Percentiles rank a stretch among this genome's conserved stretches.
These are phyloP conservation scores for Trametes versicolor DNA, from an alignment of 1,284 basidiomycete species.

Conservation along the genomic window DNA sequence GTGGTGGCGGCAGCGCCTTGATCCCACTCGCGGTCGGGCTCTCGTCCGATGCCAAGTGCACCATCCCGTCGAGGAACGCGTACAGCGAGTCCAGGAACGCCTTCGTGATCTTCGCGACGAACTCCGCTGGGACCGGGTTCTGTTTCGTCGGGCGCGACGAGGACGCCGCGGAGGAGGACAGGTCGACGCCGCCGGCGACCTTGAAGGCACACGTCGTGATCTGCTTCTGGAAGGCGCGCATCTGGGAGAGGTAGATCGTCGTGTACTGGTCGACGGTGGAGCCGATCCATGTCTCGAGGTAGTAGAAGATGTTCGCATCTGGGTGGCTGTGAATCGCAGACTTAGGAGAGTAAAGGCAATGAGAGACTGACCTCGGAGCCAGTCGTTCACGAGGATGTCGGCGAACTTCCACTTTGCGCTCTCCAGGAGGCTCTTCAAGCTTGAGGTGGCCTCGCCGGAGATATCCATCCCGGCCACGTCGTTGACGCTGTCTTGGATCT, in stretches of 20 bases:
- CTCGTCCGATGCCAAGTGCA: conserved; percentile 84
- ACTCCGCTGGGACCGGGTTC: conserved; percentile 64
- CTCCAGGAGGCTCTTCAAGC: conserved; percentile 80
- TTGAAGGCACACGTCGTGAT: conserved; percentile 85
- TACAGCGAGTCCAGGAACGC: conserved; percentile 92
- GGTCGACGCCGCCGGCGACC: conserved; percentile 83
- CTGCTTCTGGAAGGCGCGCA: conserved; percentile 88
- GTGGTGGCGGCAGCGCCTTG: conserved; percentile 44
- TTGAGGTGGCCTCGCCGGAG: conserved; percentile 74
- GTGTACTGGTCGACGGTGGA: conserved; percentile 65
- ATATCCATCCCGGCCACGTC: conserved; percentile 89
- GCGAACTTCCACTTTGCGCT: conserved; percentile 90
- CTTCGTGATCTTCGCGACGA: conserved; percentile 80
- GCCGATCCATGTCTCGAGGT: conserved; percentile 87
- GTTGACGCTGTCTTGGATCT: conserved; percentile 87
- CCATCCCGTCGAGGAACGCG: conserved; percentile 90
- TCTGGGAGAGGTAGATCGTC: conserved; percentile 75
- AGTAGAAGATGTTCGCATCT: conserved; percentile 90
- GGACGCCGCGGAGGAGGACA: conserved; percentile 51
- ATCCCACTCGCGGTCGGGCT: conserved; percentile 58
- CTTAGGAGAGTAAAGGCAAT: no score
- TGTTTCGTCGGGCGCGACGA: conserved; percentile 64
- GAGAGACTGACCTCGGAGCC: conserved; percentile 77
- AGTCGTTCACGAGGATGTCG: conserved; percentile 82
- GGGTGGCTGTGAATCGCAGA: conserved; percentile 3